phyloP scores from a whole-genome alignment of 257 asterid genomes.

The Lycium barbarum region DNA sequence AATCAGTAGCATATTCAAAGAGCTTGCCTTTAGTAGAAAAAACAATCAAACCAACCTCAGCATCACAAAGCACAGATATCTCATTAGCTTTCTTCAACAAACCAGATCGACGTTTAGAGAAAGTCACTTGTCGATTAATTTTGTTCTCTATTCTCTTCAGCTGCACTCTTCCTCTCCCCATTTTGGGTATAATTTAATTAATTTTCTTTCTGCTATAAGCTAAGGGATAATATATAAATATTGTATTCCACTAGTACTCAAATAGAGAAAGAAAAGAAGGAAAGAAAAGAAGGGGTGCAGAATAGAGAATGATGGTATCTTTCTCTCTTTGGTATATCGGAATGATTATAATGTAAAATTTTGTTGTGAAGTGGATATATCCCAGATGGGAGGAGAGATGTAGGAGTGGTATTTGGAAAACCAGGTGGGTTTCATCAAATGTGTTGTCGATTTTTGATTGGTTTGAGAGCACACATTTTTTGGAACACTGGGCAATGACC shows the following conservation, averaged over 20 bases:
- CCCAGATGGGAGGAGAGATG: slow-evolving; percentile 28
- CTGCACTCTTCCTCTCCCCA: slow-evolving; percentile 91
- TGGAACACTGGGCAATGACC: no score
- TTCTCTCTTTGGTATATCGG: background rate
- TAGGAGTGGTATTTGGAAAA: slow-evolving; percentile 24
- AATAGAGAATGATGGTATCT: background rate
- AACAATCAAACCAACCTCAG: slow-evolving; percentile 79
- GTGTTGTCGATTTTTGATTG: slow-evolving; percentile 74
- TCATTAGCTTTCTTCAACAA: slow-evolving; percentile 80
- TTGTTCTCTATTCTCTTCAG: slow-evolving; percentile 90
- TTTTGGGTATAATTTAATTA: background rate
- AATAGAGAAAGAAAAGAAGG: background rate
- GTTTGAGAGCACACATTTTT: slow-evolving; percentile 18
- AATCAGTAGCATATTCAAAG: slow-evolving; percentile 73
- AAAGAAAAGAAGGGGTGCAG: background rate
- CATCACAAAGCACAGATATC: slow-evolving; percentile 87
- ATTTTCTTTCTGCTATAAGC: background rate
- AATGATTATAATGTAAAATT: background rate
- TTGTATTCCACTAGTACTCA: background rate
- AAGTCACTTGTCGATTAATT: slow-evolving; percentile 82
- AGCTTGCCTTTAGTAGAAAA: slow-evolving; percentile 84
- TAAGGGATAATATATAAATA: background rate
- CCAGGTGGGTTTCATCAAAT: slow-evolving; percentile 52
- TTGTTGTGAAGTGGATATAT: background rate
- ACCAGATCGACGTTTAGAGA: slow-evolving; percentile 78